Evolutionary conservation across 306 rosid species (phyloP).

Genomic region (Fragaria vesca): DNA sequence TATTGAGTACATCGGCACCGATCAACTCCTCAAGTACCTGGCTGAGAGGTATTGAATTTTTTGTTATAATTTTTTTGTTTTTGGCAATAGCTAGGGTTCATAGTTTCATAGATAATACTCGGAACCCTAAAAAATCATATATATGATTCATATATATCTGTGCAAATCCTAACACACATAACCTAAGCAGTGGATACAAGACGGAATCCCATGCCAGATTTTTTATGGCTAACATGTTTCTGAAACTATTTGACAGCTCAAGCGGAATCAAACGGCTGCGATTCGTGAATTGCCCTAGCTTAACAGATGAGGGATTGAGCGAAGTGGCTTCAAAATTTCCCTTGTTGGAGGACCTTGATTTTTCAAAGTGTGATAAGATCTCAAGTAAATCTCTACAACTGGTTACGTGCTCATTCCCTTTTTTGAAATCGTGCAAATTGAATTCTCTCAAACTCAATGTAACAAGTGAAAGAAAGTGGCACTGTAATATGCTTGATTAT

Average conservation of each 20-base stretch:
- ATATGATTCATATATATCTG: too few species aligned
- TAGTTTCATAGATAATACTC: neutral
- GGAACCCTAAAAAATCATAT: too few species aligned
- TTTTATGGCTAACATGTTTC: neutral
- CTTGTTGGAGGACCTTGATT: neutral
- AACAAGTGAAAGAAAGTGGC: slow-evolving; percentile 33
- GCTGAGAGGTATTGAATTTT: slow-evolving; percentile 32
- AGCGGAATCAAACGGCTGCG: neutral
- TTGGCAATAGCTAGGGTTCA: neutral
- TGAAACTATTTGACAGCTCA: slow-evolving; percentile 1
- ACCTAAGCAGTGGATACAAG: neutral
- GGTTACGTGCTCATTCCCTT: neutral
- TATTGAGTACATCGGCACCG: slow-evolving; percentile 38
- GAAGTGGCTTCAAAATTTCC: neutral
- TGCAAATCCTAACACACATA: neutral
- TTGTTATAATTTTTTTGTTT: neutral
- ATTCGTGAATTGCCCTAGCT: neutral
- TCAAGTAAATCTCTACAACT: neutral
- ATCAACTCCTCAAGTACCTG: slow-evolving; percentile 42
- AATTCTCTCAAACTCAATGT: slow-evolving; percentile 16
- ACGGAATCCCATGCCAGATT: neutral
- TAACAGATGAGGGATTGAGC: neutral
- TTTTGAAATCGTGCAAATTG: neutral
- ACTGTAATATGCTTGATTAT: slow-evolving; percentile 35
- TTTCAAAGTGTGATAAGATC: neutral